These are phyloP conservation scores for Candida silvicultrix DNA, from an alignment of 805 yeast species.

Conservation along the genomic window DNA sequence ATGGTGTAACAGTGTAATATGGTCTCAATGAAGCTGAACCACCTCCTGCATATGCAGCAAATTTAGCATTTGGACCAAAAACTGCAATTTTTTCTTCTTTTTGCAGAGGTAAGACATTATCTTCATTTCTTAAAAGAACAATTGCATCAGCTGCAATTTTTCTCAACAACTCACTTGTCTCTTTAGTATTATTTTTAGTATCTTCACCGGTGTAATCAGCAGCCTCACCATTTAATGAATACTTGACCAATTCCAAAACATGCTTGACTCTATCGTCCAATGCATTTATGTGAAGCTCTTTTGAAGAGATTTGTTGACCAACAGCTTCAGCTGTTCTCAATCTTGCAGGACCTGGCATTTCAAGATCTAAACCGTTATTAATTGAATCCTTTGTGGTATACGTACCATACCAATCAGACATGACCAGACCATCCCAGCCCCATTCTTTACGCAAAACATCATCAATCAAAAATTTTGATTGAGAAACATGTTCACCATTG, in stretches of 20 bases:
- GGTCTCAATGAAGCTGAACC: slow-evolving; percentile 52
- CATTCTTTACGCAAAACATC: slow-evolving; percentile 49
- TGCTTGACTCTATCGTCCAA: slow-evolving; percentile 44
- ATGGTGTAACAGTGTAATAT: slow-evolving; percentile 43
- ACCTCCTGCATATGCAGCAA: slow-evolving; percentile 49
- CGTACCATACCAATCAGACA: slow-evolving; percentile 64
- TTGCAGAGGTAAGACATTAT: slow-evolving; percentile 38
- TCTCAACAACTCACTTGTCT: slow-evolving; percentile 36
- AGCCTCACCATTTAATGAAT: slow-evolving; percentile 32
- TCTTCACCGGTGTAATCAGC: slow-evolving; percentile 19
- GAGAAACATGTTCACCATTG: slow-evolving; percentile 54
- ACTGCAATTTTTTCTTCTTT: slow-evolving; percentile 39
- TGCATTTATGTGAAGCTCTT: slow-evolving; percentile 31
- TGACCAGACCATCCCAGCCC: slow-evolving; percentile 47
- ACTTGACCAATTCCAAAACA: slow-evolving; percentile 44
- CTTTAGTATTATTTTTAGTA: slow-evolving; percentile 37
- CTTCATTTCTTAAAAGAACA: slow-evolving; percentile 52
- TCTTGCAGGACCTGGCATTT: slow-evolving; percentile 60
- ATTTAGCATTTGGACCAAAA: slow-evolving; percentile 55
- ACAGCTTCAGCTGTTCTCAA: slow-evolving; percentile 34
- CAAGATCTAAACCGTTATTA: slow-evolving; percentile 54
- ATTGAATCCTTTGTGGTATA: slow-evolving; percentile 41
- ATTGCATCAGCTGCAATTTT: slow-evolving; percentile 42
- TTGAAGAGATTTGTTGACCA: slow-evolving; percentile 34
- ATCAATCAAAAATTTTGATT: slow-evolving; percentile 35